phyloP scores from a whole-genome alignment of 345 rosid species.

The Heritiera fomes region DNA sequence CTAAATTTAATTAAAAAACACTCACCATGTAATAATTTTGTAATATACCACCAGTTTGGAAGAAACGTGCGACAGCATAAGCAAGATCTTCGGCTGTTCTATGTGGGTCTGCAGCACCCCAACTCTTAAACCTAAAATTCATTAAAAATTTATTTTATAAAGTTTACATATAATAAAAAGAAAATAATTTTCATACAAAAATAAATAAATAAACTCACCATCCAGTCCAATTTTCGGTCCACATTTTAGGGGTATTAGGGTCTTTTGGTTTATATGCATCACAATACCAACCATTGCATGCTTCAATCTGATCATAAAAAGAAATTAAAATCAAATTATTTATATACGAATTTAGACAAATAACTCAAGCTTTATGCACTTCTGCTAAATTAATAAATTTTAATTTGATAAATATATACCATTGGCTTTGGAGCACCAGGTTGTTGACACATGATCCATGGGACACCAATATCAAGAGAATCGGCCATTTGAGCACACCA shows the following conservation, averaged over 20 bases:
- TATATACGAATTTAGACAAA: too few relatives aligned
- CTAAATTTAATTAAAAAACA: not conserved
- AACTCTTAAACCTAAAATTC: conserved; percentile 47
- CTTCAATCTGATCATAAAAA: conserved; percentile 37
- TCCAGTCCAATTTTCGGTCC: conserved; percentile 80
- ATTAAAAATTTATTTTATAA: not conserved
- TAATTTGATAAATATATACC: conserved; percentile 25
- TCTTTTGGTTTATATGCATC: conserved; percentile 42
- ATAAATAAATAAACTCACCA: conserved; percentile 38
- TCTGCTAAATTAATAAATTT: too few relatives aligned
- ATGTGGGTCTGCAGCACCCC: conserved; percentile 56
- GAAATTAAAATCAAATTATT: not conserved
- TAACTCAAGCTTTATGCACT: too few relatives aligned
- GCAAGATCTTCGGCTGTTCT: conserved; percentile 71
- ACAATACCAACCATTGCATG: conserved; percentile 68
- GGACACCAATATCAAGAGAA: conserved; percentile 43
- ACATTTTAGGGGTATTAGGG: conserved; percentile 52
- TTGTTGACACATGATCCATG: conserved; percentile 71
- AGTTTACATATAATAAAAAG: not conserved
- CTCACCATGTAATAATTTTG: conserved; percentile 68
- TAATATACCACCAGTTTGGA: conserved; percentile 53
- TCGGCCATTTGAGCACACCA: conserved; percentile 42
- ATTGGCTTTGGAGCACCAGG: conserved; percentile 46
- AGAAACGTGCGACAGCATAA: conserved; percentile 58
- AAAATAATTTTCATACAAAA: not conserved